Conservation (phyloP, 139 green algal species). For the Limnomonas spitsbergensis region DNA sequence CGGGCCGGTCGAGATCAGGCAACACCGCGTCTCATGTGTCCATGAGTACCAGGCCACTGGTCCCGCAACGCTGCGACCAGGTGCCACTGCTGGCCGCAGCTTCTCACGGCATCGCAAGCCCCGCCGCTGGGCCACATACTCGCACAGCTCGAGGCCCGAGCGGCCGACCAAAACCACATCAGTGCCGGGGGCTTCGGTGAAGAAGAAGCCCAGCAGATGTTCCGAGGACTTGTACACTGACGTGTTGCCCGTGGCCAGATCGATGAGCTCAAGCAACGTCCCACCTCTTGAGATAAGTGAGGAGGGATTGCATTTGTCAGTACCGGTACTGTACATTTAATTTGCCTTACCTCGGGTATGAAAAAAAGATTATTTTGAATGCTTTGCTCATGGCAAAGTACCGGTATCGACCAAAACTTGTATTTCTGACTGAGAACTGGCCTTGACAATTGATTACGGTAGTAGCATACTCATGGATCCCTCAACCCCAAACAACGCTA, state of each 20-base stretch:
- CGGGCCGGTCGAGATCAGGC: conserved; percentile 40
- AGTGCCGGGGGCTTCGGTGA: conserved; percentile 40
- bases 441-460: no score
- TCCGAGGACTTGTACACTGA: conserved; percentile 7
- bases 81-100: no score
- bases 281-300: no score
- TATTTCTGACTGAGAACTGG: no score
- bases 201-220: conserved; percentile 50
- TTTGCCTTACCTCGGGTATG: no score
- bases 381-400: no score
- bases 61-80: neutral
- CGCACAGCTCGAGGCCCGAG: conserved; percentile 24
- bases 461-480: no score
- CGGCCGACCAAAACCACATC: conserved; percentile 53
- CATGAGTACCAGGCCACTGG: conserved; percentile 28
- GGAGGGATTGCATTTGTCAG: no score
- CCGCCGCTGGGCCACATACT: neutral
- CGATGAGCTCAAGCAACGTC: conserved; percentile 19
- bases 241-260: conserved; percentile 17
- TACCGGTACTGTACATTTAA: no score
- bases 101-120: neutral
- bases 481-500: no score
- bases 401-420: no score
- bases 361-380: no score
- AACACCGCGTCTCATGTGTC: conserved; percentile 59